phyloP scores from a whole-genome alignment of 2,329 filamentous ascomycete genomes.

The Verticillium zaregamsianum region DNA sequence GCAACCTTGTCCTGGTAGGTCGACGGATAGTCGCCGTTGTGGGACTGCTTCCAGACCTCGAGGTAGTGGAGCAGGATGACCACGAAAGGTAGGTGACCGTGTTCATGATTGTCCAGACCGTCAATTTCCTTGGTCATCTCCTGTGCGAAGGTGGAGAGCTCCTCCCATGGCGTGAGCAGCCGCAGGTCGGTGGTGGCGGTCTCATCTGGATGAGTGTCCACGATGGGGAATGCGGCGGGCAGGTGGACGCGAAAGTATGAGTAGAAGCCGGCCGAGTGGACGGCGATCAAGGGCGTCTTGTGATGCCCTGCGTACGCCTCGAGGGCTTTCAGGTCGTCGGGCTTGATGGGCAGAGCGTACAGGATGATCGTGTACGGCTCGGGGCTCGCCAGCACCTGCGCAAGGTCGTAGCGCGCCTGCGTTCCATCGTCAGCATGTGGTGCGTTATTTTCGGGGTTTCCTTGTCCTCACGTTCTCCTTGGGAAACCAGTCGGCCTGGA shows the following conservation, averaged over 20 bases:
- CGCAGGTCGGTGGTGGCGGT: constrained; percentile 82
- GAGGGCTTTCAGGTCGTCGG: constrained; percentile 38
- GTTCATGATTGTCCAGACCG: constrained; percentile 69
- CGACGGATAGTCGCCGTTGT: constrained; percentile 64
- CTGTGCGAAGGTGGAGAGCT: constrained; percentile 63
- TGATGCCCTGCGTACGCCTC: constrained; percentile 46
- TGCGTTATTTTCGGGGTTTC: not conserved
- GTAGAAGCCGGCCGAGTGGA: constrained; percentile 91
- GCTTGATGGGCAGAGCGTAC: constrained; percentile 46
- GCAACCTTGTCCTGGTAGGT: constrained; percentile 82
- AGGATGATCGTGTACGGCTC: constrained; percentile 49
- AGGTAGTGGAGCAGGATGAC: constrained; percentile 79
- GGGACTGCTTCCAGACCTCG: constrained; percentile 69
- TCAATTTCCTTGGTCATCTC: constrained; percentile 68
- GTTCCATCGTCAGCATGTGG: not conserved
- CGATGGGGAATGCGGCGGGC: constrained; percentile 79
- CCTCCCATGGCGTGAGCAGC: constrained; percentile 80
- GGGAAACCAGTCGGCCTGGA: constrained; percentile 68
- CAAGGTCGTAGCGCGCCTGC: constrained; percentile 29
- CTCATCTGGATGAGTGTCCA: constrained; percentile 92
- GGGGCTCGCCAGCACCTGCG: constrained; percentile 34
- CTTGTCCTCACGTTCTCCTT: constrained; percentile 34
- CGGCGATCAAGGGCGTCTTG: constrained; percentile 70
- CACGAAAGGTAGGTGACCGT: constrained; percentile 88
- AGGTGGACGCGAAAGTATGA: constrained; percentile 79